A percentile compares a stretch with the other conserved stretches of the same genome.
These are phyloP conservation scores for Colletotrichum sp. DNA, from an alignment of 2,329 filamentous ascomycete species.

Conservation along the genomic window DNA sequence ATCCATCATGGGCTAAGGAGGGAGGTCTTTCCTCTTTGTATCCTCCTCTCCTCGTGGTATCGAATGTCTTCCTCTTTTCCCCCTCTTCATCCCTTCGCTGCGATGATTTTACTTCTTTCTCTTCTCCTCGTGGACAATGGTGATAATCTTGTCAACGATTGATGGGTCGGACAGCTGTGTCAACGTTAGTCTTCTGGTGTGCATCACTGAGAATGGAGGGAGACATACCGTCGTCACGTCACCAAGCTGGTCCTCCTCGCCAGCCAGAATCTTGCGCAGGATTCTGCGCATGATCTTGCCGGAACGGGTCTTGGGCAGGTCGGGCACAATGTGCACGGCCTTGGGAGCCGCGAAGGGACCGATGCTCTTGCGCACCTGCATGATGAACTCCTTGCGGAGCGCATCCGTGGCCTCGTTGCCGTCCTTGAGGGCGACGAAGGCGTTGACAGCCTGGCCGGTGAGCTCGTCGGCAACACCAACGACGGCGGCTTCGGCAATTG, in stretches of 20 bases:
- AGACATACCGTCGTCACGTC: constrained; percentile 85
- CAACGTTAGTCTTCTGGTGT: constrained; percentile 12
- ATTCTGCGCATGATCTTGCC: constrained; percentile 99
- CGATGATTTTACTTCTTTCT: constrained; percentile 51
- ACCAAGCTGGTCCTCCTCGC: constrained; percentile 95
- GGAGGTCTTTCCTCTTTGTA: background rate
- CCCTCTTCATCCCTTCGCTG: background rate
- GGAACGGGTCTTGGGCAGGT: constrained; percentile 95
- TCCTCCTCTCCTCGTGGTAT: constrained; percentile 7
- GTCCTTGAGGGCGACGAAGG: constrained; percentile 93
- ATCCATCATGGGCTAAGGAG: background rate
- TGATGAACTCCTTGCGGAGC: constrained; percentile 89
- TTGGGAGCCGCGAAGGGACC: constrained; percentile 97
- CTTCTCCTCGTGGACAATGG: constrained; percentile 71
- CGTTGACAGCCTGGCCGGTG: constrained; percentile 96
- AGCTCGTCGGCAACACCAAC: constrained; percentile 93
- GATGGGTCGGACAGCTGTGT: constrained; percentile 83
- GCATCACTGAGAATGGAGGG: background rate
- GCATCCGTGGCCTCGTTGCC: constrained; percentile 77
- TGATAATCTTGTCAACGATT: constrained; percentile 90
- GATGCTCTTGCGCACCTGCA: constrained; percentile 97
- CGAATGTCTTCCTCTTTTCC: background rate
- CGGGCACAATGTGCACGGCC: constrained; percentile 87
- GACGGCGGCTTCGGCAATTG: constrained; percentile 92
- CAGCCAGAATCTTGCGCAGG: constrained; percentile 93